phyloP scores from a whole-genome alignment of 192 early-diverging fungal species.

The Linnemannia zychae region DNA sequence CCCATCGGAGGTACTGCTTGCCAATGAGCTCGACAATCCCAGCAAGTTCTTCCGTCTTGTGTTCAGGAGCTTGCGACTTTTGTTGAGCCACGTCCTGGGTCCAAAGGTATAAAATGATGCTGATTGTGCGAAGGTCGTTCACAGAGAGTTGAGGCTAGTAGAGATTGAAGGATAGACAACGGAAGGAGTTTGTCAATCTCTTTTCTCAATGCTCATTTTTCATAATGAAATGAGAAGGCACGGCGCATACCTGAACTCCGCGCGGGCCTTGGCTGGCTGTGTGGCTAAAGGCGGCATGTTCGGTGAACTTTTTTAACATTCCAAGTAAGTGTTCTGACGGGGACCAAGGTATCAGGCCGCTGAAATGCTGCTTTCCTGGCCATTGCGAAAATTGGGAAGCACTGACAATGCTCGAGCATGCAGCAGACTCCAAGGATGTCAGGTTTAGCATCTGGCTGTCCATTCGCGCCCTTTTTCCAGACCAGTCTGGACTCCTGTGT shows the following conservation, averaged over 20 bases:
- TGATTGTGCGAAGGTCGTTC: conserved; percentile 21
- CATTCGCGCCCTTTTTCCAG: conserved; percentile 7
- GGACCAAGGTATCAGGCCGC: background rate
- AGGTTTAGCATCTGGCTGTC: background rate
- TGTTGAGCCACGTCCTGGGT: background rate
- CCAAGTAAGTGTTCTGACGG: conserved; percentile 9
- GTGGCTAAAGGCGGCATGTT: conserved; percentile 5
- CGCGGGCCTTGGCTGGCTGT: conserved; percentile 37
- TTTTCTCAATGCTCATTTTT: background rate
- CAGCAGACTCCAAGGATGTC: conserved; percentile 29
- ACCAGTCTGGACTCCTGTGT: background rate
- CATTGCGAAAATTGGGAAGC: conserved; percentile 33
- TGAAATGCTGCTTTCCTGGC: background rate
- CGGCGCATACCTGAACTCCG: conserved; percentile 26
- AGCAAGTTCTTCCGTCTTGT: background rate
- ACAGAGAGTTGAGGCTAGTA: conserved; percentile 35
- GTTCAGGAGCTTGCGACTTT: background rate
- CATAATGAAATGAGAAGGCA: background rate
- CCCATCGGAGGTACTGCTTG: conserved; percentile 41
- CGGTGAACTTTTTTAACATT: conserved; percentile 16
- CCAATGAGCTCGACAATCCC: conserved; percentile 20
- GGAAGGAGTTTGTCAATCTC: background rate
- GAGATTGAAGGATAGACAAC: background rate
- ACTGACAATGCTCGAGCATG: conserved; percentile 34
- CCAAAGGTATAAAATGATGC: conserved; percentile 32